Conservation (phyloP, 306 rosid species). For the Fagus sylvatica region DNA sequence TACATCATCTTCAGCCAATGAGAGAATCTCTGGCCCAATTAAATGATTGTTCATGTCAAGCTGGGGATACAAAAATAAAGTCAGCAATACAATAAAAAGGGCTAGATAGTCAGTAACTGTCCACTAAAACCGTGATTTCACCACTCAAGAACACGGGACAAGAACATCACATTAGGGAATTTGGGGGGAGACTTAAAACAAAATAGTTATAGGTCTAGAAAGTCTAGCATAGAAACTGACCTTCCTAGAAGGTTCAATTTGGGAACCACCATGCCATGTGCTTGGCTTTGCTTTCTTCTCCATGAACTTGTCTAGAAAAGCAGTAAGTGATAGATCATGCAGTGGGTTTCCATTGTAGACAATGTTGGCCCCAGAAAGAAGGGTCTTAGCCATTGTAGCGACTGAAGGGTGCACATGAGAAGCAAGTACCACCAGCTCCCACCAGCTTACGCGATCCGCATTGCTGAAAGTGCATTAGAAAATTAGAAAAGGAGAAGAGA, state of each 20-base stretch:
- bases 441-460: conserved; percentile 88
- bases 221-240: conserved; percentile 37
- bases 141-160: neutral
- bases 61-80: conserved; percentile 41
- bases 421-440: conserved; percentile 88
- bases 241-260: conserved; percentile 93
- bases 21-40: conserved; percentile 76
- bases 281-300: conserved; percentile 87
- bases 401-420: conserved; percentile 94
- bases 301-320: conserved; percentile 96
- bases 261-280: conserved; percentile 95
- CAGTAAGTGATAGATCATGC: conserved; percentile 69
- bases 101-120: neutral
- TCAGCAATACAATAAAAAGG: conserved; percentile 24
- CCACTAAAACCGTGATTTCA: no score
- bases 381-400: conserved; percentile 82
- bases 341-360: conserved; percentile 90
- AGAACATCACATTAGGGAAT: neutral
- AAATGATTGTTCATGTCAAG: conserved; percentile 66
- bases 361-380: conserved; percentile 88
- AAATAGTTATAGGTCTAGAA: neutral
- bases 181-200: neutral
- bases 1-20: conserved; percentile 82
- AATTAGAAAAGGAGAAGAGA: neutral
- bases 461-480: conserved; percentile 52